Base-by-base conservation (phyloP, 371 early-diverging fungal species). In the Zopfochytrium polystomum region DNA sequence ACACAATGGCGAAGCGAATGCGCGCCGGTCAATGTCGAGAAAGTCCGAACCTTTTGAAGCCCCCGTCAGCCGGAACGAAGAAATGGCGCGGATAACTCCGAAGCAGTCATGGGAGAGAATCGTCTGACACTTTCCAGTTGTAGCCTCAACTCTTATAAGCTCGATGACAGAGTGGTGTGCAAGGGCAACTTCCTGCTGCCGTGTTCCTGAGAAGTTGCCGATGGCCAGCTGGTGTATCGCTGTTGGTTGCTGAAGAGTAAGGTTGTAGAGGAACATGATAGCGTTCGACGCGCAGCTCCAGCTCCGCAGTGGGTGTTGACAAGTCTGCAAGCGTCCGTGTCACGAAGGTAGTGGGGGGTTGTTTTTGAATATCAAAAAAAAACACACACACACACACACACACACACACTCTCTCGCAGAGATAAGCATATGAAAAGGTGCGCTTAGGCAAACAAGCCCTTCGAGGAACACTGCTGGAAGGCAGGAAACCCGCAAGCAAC, bases 131-230 rank as follows among this genome's bases (percentile, higher is more conserved):
- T 92, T 91, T 32, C 96, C 96, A 0, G 91, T 87, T 22, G 74
- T 72, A 2, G 89, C 73, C 68, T 96, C 92, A 1, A 89, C 84
- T 62, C 83, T 72, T 58, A 93, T 72, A 31, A 97, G 77, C 74
- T 95, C 95, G 38, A 98, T 72, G 22, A 83, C 77, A 49, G 65
- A 58, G 44, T 86, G 83, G 49, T 90, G 85, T 6, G 89, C 92
- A 23, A 94, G 84, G 27, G 90, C 79, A 50, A 97, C 82, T 62
- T 98, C 97, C 74, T 98, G 97, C 52, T 84, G 81, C 68, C 89
- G 91, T 4, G 83, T 84, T 18, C 96, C 97, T 25, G 90, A 85
- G 70, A 97, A 98, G 76, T 95, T 91, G 13, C 98, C 98, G 50
- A 92, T 80, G 51, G 87, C 82, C 18, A 91, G 86, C 43, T 84